Evolutionary conservation across 768 basidiomycete genomes (phyloP), one percentile per base, ranked within the genome.

Genomic region (Trametes cinnabarina): DNA sequence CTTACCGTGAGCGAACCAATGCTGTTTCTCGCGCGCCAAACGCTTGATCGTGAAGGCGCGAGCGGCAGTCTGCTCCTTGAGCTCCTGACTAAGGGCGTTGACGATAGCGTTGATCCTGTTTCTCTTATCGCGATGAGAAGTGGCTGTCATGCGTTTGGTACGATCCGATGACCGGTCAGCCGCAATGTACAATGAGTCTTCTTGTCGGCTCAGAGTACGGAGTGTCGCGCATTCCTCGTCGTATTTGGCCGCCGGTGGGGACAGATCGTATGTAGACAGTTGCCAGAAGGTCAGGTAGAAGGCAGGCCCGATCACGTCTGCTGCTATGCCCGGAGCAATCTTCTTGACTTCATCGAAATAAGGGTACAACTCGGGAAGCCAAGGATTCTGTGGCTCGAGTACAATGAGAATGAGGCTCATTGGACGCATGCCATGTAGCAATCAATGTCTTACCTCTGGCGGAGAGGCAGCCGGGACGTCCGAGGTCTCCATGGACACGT

Each of bases 211-310:
- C 26, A 88, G 74, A 4, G 79, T 73, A 35, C 82, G 79, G 28
- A 92, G 70, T 15, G 78, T 75, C 23, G 81, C 77, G 28, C 83
- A 82, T 66, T 94, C 90, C 66, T 90, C 87, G 43, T 91, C 86
- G 60, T 98, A 99, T 58, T 83, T 83, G 6, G 82, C 68, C 17
- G 80, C 77, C 0, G 95, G 94, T 12, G 91, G 88, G 0, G 83
- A 75, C 32, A 98, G 79, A 71, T 99, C 97, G 66, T 94, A 92
- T 32, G 90, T 88, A 0, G 92, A 89, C 50, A 98, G 73, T 70
- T 98, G 95, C 97, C 97, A 99, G 75, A 98, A 99, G 3, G 95
- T 94, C 44, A 92, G 73, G 67, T 94, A 98, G 74, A 99, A 98
- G 2, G 86, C 90, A 26, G 94, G 87, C 3, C 90, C 88, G 63